These are phyloP conservation scores for Cyclotella atomus DNA, from an alignment of 108 stramenopile genomes.

Conservation along the genomic window DNA sequence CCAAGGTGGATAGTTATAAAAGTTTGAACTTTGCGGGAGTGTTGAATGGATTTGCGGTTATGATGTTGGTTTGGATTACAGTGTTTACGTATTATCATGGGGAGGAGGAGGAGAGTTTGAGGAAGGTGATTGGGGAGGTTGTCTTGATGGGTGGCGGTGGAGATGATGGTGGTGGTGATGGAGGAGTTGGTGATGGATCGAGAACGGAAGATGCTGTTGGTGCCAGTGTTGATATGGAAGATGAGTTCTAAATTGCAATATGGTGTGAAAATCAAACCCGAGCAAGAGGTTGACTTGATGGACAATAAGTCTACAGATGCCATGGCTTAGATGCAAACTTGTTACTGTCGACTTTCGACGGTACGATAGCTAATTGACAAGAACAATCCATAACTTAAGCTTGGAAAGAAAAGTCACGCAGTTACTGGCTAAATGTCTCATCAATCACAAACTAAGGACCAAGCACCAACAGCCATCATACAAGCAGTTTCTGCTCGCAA, in stretches of 20 bases:
- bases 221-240: not conserved
- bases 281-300: not conserved
- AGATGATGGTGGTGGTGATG: slow-evolving; percentile 2
- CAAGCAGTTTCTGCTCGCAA: slow-evolving; percentile 86
- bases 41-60: slow-evolving; percentile 59
- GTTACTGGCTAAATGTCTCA: no score
- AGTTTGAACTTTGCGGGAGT: slow-evolving; percentile 65
- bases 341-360: no score
- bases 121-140: slow-evolving; percentile 24
- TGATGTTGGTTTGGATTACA: slow-evolving; percentile 71
- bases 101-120: slow-evolving; percentile 47
- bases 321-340: no score
- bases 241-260: not conserved
- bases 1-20: slow-evolving; percentile 57
- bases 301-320: not conserved
- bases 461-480: slow-evolving; percentile 63
- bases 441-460: slow-evolving; percentile 39
- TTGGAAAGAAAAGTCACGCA: no score
- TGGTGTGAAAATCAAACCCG: not conserved
- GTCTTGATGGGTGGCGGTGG: not conserved
- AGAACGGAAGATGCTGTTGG: not conserved
- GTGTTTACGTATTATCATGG: slow-evolving; percentile 55
- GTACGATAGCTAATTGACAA: no score
- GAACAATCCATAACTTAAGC: no score
- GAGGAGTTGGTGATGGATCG: slow-evolving; percentile 12